Conservation (phyloP, 352 stramenopile genomes). For the Sclerospora graminicola region DNA sequence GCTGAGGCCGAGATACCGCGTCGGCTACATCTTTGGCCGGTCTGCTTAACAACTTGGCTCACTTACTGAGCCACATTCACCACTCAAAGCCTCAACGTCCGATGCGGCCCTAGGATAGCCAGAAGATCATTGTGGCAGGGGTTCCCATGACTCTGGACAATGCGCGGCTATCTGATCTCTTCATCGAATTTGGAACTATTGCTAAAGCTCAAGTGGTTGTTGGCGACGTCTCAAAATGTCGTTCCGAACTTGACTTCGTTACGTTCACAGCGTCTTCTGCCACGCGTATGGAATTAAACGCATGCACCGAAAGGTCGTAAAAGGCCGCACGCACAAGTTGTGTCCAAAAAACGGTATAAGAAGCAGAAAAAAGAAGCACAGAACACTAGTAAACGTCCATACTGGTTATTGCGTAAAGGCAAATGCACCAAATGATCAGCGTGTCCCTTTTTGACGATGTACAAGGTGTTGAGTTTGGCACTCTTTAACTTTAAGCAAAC, state of each 20-base stretch:
- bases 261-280: slow-evolving; percentile 62
- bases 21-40: no score
- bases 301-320: slow-evolving; percentile 65
- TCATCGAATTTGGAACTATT: slow-evolving; percentile 57
- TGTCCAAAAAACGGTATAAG: slow-evolving; percentile 65
- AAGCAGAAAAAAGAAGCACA: slow-evolving; percentile 26
- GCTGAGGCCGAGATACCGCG: slow-evolving; percentile 69
- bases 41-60: no score
- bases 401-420: slow-evolving; percentile 68
- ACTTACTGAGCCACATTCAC: no score
- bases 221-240: slow-evolving; percentile 49
- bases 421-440: slow-evolving; percentile 61
- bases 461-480: slow-evolving; percentile 61
- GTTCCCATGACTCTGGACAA: slow-evolving; percentile 72
- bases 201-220: slow-evolving; percentile 67
- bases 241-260: slow-evolving; percentile 75
- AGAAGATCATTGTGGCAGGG: slow-evolving; percentile 81
- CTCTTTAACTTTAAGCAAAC: slow-evolving; percentile 73
- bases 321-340: slow-evolving; percentile 53
- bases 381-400: slow-evolving; percentile 38
- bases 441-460: slow-evolving; percentile 68
- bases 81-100: no score
- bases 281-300: slow-evolving; percentile 61
- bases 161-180: slow-evolving; percentile 53
- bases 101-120: slow-evolving; percentile 69